Percentiles rank a stretch among this genome's conserved stretches.
These are phyloP conservation scores for Boletellus sp. DNA, from an alignment of 1,284 basidiomycete genomes.

Conservation along the genomic window DNA sequence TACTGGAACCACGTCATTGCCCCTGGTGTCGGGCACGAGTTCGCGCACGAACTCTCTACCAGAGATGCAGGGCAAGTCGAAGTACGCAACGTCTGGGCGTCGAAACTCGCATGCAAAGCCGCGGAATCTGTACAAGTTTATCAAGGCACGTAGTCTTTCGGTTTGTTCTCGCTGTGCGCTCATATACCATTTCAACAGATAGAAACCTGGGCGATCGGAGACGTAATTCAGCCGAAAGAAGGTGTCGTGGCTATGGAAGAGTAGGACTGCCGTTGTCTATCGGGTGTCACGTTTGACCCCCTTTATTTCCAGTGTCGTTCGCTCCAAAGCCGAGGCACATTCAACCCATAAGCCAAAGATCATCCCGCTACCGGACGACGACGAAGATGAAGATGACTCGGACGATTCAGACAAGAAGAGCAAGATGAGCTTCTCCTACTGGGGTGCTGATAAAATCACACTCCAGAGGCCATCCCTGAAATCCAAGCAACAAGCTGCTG, in stretches of 20 bases:
- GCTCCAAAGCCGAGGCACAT: slow-evolving; percentile 59
- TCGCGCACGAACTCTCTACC: slow-evolving; percentile 69
- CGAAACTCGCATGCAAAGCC: slow-evolving; percentile 71
- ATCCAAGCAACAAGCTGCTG: slow-evolving; percentile 38
- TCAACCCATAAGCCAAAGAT: slow-evolving; percentile 58
- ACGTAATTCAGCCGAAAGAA: slow-evolving; percentile 64
- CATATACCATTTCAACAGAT: slow-evolving; percentile 47
- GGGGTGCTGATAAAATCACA: slow-evolving; percentile 84
- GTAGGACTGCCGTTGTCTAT: slow-evolving; percentile 45
- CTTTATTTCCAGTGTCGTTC: slow-evolving; percentile 56
- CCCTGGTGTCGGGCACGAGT: slow-evolving; percentile 71
- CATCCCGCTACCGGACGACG: slow-evolving; percentile 62
- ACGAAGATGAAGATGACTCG: slow-evolving; percentile 64
- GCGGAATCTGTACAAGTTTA: slow-evolving; percentile 86
- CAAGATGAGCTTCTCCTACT: slow-evolving; percentile 89
- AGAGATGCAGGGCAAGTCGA: slow-evolving; percentile 76
- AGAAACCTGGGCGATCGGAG: slow-evolving; percentile 84
- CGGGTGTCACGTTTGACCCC: slow-evolving; percentile 7
- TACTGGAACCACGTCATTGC: slow-evolving; percentile 84
- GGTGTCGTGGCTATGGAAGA: slow-evolving; percentile 83
- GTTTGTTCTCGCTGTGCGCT: slow-evolving; percentile 2
- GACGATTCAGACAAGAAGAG: slow-evolving; percentile 83
- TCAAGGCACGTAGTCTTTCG: slow-evolving; percentile 52
- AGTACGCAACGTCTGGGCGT: slow-evolving; percentile 73
- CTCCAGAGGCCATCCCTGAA: slow-evolving; percentile 72